Evolutionary conservation across 768 basidiomycete species (phyloP), one percentile per base, ranked within the genome.

Genomic region (Mycena venus): DNA sequence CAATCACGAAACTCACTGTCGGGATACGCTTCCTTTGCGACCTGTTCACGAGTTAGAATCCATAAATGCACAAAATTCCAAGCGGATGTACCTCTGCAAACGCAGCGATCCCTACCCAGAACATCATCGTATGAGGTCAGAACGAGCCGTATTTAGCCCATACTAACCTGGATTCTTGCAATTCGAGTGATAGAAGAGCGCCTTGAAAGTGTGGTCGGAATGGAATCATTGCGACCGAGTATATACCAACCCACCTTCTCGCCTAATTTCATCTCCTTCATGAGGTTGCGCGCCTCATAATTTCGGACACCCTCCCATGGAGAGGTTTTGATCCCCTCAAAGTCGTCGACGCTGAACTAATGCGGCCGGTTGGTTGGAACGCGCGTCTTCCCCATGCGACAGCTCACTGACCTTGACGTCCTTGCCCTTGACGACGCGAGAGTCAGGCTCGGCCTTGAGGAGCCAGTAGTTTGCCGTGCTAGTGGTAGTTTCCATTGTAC

Each of bases 271-370:
- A 96, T 96, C 79, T 91, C 90, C 80, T 92, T 94, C 92, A 96
- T 96, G 73, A 95, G 79, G 80, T 96, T 96, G 72, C 92, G 87
- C 9, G 95, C 95, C 81, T 95, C 93, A 76, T 92, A 92, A 77
- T 95, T 96, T 40, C 95, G 87, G 25, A 96, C 95, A n/a, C 95
- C 95, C 79, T 96, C 95, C 95, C 95, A 96, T 38, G 94, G 86
- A 0, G 95, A 95, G 23, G 88, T 93, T 66, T 86, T 88, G 65
- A 88, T 88, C 10, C 86, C 74, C 82, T 96, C 95, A 79, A 96
- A 95, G 81, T 96, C 95, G 74, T 96, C 95, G 9, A 96, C 91
- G 72, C 93, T 94, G 79, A 96, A 96, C 94, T 95, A 23, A 12
- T 9, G 77, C 69, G 23, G 8, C 34, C 29, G 25, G 12, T 32